phyloP scores from a whole-genome alignment of 805 yeast species.

The Priceomyces castillae region DNA sequence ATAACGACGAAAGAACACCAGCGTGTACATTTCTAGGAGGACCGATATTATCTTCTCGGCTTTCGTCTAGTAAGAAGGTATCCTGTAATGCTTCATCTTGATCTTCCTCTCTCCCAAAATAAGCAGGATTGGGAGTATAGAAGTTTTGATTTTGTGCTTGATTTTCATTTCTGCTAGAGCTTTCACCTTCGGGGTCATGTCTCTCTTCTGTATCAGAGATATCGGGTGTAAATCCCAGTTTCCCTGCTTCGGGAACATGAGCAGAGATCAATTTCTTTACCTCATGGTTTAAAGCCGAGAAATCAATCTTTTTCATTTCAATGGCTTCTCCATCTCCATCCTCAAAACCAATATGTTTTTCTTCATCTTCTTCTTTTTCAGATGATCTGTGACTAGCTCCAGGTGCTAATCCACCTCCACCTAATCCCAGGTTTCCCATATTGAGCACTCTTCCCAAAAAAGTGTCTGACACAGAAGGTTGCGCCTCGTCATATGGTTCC shows the following conservation, averaged over 20 bases:
- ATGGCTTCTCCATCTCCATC: constrained; percentile 32
- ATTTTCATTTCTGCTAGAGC: constrained; percentile 3
- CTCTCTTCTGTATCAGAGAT: constrained; percentile 1
- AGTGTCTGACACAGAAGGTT: constrained; percentile 31
- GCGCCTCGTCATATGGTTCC: constrained; percentile 11
- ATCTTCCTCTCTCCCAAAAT: constrained; percentile 27
- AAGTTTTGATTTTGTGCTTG: constrained; percentile 11
- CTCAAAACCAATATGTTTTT: constrained; percentile 26
- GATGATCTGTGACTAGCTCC: constrained; percentile 28
- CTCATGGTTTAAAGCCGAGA: constrained; percentile 45
- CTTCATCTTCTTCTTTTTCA: constrained; percentile 29
- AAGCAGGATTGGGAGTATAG: constrained; percentile 46
- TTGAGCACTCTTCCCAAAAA: constrained; percentile 37
- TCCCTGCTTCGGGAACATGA: constrained; percentile 37
- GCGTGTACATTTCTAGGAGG: constrained; percentile 64
- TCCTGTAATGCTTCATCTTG: constrained; percentile 26
- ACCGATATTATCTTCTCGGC: constrained; percentile 30
- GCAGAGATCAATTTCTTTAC: constrained; percentile 54
- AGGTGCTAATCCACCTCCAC: constrained; percentile 44
- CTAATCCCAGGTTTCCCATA: constrained; percentile 23
- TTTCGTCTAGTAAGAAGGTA: constrained; percentile 32
- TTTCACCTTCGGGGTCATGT: constrained; percentile 3
- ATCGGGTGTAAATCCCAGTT: constrained; percentile 4
- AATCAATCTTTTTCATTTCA: constrained; percentile 44
- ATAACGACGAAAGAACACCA: constrained; percentile 79